These are phyloP conservation scores for Alternaria ventricosa DNA, from an alignment of 2,329 filamentous ascomycete species.

Conservation along the genomic window DNA sequence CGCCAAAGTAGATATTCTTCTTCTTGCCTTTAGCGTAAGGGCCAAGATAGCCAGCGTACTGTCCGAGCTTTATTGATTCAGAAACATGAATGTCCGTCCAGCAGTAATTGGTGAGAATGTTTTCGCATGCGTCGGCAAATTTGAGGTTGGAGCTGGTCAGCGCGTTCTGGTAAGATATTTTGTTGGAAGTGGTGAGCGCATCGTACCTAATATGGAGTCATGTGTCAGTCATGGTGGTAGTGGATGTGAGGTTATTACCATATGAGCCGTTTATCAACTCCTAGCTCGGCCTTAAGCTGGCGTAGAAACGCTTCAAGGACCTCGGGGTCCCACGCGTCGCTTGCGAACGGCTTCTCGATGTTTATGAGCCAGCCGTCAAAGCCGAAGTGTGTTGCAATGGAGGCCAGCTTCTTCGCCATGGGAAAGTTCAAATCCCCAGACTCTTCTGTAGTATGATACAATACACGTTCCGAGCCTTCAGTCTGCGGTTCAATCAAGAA, in stretches of 20 bases:
- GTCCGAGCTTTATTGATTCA: constrained; percentile 33
- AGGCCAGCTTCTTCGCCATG: constrained; percentile 48
- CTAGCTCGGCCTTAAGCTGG: constrained; percentile 45
- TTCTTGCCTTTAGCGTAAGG: neutral
- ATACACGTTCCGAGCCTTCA: constrained; percentile 39
- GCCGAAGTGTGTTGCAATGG: constrained; percentile 50
- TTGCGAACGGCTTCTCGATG: constrained; percentile 53
- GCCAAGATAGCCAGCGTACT: constrained; percentile 5
- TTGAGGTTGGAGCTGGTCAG: constrained; percentile 48
- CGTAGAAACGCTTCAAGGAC: constrained; percentile 47
- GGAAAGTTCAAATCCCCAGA: constrained; percentile 33
- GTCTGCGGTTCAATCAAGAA: constrained; percentile 53
- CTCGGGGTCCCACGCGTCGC: constrained; percentile 36
- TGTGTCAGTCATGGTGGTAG: neutral
- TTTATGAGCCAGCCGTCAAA: constrained; percentile 59
- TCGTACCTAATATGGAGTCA: constrained; percentile 51
- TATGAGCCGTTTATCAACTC: constrained; percentile 41
- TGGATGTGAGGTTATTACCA: constrained; percentile 38
- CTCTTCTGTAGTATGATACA: constrained; percentile 20
- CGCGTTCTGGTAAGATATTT: constrained; percentile 54
- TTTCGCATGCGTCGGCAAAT: constrained; percentile 49
- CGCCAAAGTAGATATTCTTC: constrained; percentile 49
- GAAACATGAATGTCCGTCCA: constrained; percentile 46
- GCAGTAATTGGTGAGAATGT: constrained; percentile 55
- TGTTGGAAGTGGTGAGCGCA: constrained; percentile 52